Evolutionary conservation across 2,329 filamentous ascomycete genomes (phyloP), one percentile per base, ranked within the genome.

Genomic region (Fusarium albidum): DNA sequence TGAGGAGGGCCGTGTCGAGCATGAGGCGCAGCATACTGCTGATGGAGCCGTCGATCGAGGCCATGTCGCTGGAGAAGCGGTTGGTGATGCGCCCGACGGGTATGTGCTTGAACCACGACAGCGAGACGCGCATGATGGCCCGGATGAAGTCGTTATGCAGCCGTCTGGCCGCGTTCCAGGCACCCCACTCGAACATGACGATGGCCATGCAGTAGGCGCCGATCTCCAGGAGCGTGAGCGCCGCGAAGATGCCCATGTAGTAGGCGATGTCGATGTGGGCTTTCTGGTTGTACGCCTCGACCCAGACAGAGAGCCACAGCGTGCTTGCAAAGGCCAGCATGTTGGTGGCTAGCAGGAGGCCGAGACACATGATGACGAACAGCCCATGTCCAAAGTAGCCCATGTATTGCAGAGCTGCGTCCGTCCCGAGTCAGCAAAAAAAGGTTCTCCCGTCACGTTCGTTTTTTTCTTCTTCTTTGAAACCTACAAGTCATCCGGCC

Each of bases 71-170:
- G 1, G 80, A 80, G 57, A 85, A 82, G 11, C 83, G 78, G 61
- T 84, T 83, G 48, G 80, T 75, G 49, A 82, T 76, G 33, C 82
- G 77, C 11, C 82, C 79, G 13, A 81, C 75, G 0, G 82, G 78
- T 2, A 82, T 76, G 39, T 79, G 69, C 64, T 83, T 82, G 61
- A 82, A 85, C 82, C 82, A 86, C 5, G 79, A 77, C 9, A 85
- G 71, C 1, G 83, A 79, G 4, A 82, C 83, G 18, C 74, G 72
- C 71, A 86, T 74, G 14, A 85, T 72, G 14, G 80, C 77, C 11
- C 71, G 72, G 37, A 85, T 79, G 44, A 85, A 79, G 43, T 77
- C 76, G 12, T 74, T 73, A 69, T 86, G 83, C 35, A 85, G 75
- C 28, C 69, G 75, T 27, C 75, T 75, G 1, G 82, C 83, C 3